Percentiles rank a stretch among this genome's conserved stretches.
These are phyloP conservation scores for Moniliophthora roreri DNA, from an alignment of 1,284 basidiomycete species.

Conservation along the genomic window DNA sequence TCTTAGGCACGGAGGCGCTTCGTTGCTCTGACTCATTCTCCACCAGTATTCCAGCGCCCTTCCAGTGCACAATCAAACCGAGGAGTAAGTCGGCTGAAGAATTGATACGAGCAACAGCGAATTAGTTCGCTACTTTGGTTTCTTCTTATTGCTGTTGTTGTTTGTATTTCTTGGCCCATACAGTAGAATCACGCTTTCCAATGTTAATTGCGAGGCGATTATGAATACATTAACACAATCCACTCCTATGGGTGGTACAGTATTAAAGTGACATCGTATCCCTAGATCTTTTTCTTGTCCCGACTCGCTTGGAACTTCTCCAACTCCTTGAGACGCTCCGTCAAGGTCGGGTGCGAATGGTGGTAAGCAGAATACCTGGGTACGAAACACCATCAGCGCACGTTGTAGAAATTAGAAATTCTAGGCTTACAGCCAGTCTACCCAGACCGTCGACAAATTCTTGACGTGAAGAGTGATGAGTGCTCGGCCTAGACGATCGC, in stretches of 20 bases:
- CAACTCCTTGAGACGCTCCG: slow-evolving; percentile 81
- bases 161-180: no score
- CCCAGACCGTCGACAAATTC: slow-evolving; percentile 90
- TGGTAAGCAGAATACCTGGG: slow-evolving; percentile 86
- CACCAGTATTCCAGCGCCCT: slow-evolving; percentile 13
- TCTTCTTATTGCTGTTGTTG: no score
- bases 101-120: slow-evolving; percentile 5
- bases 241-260: no score
- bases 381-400: no score
- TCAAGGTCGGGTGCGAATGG: slow-evolving; percentile 89
- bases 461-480: slow-evolving; percentile 85
- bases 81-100: slow-evolving; percentile 11
- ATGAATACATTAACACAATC: no score
- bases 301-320: slow-evolving; percentile 51
- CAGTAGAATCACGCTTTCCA: no score
- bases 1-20: background rate
- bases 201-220: no score
- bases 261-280: background rate
- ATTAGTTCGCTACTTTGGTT: background rate
- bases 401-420: no score
- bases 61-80: slow-evolving; percentile 12
- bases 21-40: background rate
- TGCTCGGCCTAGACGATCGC: slow-evolving; percentile 77
- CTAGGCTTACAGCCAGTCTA: slow-evolving; percentile 83
- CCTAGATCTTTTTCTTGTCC: slow-evolving; percentile 14